A percentile compares a stretch with the other conserved stretches of the same genome.
phyloP scores from a whole-genome alignment of 768 basidiomycete genomes.

The Podaxis sp. region DNA sequence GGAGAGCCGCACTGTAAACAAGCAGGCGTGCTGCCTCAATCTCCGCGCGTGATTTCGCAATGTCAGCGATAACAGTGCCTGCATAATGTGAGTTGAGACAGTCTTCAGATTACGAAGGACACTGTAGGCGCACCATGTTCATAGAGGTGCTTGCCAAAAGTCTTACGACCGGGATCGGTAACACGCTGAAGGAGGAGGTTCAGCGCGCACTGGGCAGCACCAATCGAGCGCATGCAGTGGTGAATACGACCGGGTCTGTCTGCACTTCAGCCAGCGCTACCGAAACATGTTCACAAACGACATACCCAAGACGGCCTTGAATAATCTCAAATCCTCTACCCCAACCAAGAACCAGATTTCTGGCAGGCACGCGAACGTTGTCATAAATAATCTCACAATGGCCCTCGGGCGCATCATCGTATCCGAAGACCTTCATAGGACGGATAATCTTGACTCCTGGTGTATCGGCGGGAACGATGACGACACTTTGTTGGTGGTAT shows the following conservation, averaged over 20 bases:
- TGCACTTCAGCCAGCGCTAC: not conserved
- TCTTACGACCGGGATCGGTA: constrained; percentile 87
- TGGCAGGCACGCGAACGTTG: constrained; percentile 84
- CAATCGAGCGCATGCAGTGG: constrained; percentile 97
- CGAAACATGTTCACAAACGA: not conserved
- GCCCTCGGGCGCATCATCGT: constrained; percentile 94
- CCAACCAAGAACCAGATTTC: constrained; percentile 87
- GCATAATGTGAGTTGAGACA: not conserved
- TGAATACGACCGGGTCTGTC: constrained; percentile 89
- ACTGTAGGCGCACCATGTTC: constrained; percentile 67
- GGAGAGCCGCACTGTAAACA: constrained; percentile 87
- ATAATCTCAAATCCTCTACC: constrained; percentile 97
- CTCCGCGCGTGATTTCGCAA: constrained; percentile 89
- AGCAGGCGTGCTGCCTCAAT: constrained; percentile 86
- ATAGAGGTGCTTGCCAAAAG: constrained; percentile 88
- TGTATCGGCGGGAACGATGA: constrained; percentile 85
- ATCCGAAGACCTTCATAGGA: constrained; percentile 93
- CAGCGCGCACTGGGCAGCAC: constrained; percentile 77
- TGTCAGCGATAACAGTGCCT: constrained; percentile 88
- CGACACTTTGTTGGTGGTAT: constrained; percentile 88
- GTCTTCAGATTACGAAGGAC: not conserved
- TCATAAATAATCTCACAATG: constrained; percentile 96
- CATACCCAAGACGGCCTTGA: constrained; percentile 90
- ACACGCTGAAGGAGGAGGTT: constrained; percentile 88
- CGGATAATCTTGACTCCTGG: constrained; percentile 87